Base-by-base conservation (phyloP, 2,329 filamentous ascomycete species). In the Epicoccum nigrum region DNA sequence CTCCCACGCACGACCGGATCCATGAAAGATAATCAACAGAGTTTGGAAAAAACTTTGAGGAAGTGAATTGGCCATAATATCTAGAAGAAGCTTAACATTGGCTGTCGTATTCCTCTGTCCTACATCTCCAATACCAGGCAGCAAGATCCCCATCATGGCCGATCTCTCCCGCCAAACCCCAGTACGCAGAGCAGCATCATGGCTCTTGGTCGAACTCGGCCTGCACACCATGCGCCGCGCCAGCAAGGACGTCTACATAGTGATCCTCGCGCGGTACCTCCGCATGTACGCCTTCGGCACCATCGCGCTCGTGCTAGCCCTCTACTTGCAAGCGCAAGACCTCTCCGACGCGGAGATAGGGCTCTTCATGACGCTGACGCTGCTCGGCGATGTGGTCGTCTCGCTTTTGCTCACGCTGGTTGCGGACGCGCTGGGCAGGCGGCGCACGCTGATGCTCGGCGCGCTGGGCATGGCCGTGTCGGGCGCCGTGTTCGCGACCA, bases 301-400 rank as follows among this genome's bases (percentile, higher is more conserved):
- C 7, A 64, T 67, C 3, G 67, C 69, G 0, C 68, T 76, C 1
- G 67, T 76, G 9, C 55, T 76, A 0, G 73, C 71, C 0, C 57
- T 73, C 1, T 74, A 71, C 50, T 71, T 76, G 37, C 58, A 65
- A 48, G 60, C 63, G 11, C 60, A 73, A 6, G 64, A 63, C 2
- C 68, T 74, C 21, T 64, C 73, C 0, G 73, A 76, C 30, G 60
- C 56, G 31, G 61, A 67, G 8, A 74, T 75, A 37, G 73, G 73
- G 0, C 51, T 74, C 3, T 76, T 76, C 56, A 74, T 75, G 70
- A 75, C 73, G 1, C 54, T 75, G 38, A 76, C 73, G 0, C 52
- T 75, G 13, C 59, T 74, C 1, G 73, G 73, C 2, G 73, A 76
- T 51, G 71, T 74, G 0, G 32, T 67, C 2, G 54, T 76, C 9